Evolutionary conservation across 169 alveolate species (phyloP).

Genomic region (Eimeria falciformis): DNA sequence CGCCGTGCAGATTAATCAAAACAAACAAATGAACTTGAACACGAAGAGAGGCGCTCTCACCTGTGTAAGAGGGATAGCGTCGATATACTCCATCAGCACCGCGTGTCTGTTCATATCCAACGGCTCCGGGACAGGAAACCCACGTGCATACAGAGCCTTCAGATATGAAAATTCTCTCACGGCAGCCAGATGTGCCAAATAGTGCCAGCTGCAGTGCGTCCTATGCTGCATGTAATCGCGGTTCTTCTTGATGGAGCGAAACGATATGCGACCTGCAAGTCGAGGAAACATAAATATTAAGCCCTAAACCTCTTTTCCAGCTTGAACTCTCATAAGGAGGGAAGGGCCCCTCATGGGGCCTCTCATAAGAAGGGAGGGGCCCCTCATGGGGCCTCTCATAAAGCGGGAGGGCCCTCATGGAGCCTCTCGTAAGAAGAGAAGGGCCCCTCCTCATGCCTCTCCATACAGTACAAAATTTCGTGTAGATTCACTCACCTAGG

Average conservation of each 20-base stretch:
- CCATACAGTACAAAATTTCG: background rate
- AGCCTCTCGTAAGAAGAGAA: background rate
- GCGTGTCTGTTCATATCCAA: constrained; percentile 98
- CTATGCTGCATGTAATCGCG: constrained; percentile 98
- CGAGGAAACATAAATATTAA: background rate
- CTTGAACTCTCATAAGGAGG: too few species aligned
- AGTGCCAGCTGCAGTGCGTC: constrained; percentile 98
- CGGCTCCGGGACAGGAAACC: constrained; percentile 98
- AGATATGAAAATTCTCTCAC: constrained; percentile 97
- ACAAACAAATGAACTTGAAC: too few species aligned
- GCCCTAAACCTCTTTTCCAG: background rate
- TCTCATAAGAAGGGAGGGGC: too few species aligned
- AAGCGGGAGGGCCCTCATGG: too few species aligned
- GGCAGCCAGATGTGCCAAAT: constrained; percentile 98
- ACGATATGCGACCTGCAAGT: constrained; percentile 95
- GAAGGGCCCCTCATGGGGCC: too few species aligned
- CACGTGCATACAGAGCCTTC: constrained; percentile 95
- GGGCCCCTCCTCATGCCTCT: background rate
- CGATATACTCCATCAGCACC: constrained; percentile 96
- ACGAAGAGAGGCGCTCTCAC: constrained; percentile 84
- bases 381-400: too few species aligned
- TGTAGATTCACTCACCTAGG: constrained; percentile 83
- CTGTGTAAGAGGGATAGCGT: constrained; percentile 95
- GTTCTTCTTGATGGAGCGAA: constrained; percentile 97
- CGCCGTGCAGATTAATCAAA: too few species aligned